Evolutionary conservation across 768 basidiomycete species (phyloP).

Genomic region (Chalciporus sphaerocephalus): DNA sequence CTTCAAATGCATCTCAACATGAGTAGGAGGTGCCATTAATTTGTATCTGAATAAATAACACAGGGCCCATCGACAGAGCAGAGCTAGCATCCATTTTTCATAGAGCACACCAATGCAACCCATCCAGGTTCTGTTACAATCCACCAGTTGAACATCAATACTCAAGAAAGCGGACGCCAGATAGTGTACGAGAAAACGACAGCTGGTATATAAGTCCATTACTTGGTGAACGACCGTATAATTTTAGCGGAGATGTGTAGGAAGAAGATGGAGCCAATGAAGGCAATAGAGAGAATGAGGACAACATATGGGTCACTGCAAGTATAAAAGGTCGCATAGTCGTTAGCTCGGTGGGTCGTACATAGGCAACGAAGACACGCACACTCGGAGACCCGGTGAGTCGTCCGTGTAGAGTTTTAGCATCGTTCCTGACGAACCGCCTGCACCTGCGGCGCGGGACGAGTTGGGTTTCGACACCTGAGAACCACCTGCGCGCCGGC

Average conservation of each 20-base stretch:
- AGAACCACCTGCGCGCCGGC: slow-evolving; percentile 67
- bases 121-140: neutral
- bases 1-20: too few species aligned
- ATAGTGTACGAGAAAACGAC: neutral
- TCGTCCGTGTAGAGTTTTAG: slow-evolving; percentile 98
- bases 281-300: slow-evolving; percentile 89
- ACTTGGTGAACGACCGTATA: slow-evolving; percentile 87
- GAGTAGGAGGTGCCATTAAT: neutral
- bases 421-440: slow-evolving; percentile 98
- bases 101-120: neutral
- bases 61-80: too few species aligned
- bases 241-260: slow-evolving; percentile 95
- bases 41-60: neutral
- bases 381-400: slow-evolving; percentile 96
- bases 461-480: slow-evolving; percentile 79
- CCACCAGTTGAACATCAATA: neutral
- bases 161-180: neutral
- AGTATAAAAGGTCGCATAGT: neutral
- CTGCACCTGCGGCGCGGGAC: slow-evolving; percentile 85
- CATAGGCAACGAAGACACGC: slow-evolving; percentile 35
- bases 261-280: slow-evolving; percentile 99
- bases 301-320: slow-evolving; percentile 93
- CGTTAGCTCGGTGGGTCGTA: slow-evolving; percentile 6
- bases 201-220: slow-evolving; percentile 20
- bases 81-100: neutral